These are phyloP conservation scores for Eutrema salsugineum DNA, from an alignment of 441 rosid species.

Conservation along the genomic window DNA sequence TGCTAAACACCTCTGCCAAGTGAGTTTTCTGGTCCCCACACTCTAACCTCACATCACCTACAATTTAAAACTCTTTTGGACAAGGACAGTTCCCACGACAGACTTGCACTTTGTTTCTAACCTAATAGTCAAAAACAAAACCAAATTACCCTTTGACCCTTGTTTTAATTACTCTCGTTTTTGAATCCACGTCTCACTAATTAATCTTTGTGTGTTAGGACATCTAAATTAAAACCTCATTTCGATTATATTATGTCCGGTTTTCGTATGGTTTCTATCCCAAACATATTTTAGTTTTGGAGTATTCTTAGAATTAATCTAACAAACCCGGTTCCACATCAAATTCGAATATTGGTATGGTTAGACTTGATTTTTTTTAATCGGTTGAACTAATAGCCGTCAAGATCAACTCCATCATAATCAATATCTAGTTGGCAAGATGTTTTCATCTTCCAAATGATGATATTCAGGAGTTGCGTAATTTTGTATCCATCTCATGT, in stretches of 20 bases:
- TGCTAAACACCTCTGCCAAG: constrained; percentile 25
- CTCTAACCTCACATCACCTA: constrained; percentile 1
- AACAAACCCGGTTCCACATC: neutral
- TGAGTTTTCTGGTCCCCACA: constrained; percentile 13
- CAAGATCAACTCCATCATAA: neutral
- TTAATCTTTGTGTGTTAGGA: neutral
- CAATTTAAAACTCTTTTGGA: neutral
- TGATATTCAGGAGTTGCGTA: neutral
- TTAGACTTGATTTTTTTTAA: too few species aligned
- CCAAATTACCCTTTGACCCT: too few species aligned
- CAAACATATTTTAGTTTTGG: too few species aligned
- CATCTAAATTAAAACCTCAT: neutral
- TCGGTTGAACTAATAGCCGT: too few species aligned
- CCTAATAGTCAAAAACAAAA: too few species aligned
- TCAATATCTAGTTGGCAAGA: neutral
- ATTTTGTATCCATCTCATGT: neutral
- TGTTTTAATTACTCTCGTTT: too few species aligned
- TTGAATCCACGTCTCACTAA: too few species aligned
- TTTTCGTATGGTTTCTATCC: neutral
- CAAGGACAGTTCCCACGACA: neutral
- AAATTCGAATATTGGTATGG: neutral
- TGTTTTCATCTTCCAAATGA: neutral
- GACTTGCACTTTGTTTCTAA: neutral
- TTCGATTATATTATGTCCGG: neutral
- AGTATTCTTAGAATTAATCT: too few species aligned